phyloP scores from a whole-genome alignment of 116 monocot genomes.

The Thalassia testudinum region DNA sequence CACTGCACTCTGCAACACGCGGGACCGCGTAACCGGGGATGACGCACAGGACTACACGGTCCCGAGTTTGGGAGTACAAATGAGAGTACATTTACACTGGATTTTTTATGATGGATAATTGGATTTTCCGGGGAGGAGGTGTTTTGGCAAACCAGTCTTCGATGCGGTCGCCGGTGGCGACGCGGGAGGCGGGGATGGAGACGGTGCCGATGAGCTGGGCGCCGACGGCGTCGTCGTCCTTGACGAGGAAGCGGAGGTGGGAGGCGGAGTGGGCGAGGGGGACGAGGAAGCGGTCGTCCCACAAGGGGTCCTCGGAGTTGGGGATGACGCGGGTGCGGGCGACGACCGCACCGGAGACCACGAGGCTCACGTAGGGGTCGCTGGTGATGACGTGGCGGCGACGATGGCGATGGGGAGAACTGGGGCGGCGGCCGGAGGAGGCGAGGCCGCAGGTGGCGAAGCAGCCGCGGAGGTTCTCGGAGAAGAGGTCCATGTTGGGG shows the following conservation, averaged over 20 bases:
- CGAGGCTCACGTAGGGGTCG: conserved; percentile 73
- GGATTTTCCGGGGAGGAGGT: too few relatives aligned
- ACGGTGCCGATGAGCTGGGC: conserved; percentile 61
- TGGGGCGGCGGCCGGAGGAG: neutral
- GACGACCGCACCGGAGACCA: conserved; percentile 40
- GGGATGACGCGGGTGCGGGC: conserved; percentile 64
- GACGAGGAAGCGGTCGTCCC: conserved; percentile 63
- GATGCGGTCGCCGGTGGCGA: conserved; percentile 24
- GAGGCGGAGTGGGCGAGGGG: conserved; percentile 52
- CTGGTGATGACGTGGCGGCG: conserved; percentile 50
- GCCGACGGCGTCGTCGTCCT: conserved; percentile 74
- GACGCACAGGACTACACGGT: too few relatives aligned
- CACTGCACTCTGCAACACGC: too few relatives aligned
- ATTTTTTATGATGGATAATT: too few relatives aligned
- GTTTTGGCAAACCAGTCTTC: conserved; percentile 41
- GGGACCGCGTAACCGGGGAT: too few relatives aligned
- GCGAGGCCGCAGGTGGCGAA: conserved; percentile 26
- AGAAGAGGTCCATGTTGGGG: conserved; percentile 70
- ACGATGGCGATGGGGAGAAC: neutral
- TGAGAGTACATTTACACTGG: too few relatives aligned
- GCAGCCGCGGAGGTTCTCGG: conserved; percentile 60
- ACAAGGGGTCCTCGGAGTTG: conserved; percentile 47
- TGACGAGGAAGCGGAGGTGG: conserved; percentile 36
- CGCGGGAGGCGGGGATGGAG: conserved; percentile 14
- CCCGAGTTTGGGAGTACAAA: too few relatives aligned